These are phyloP conservation scores for Russula foetens DNA, from an alignment of 768 basidiomycete species.

Conservation along the genomic window DNA sequence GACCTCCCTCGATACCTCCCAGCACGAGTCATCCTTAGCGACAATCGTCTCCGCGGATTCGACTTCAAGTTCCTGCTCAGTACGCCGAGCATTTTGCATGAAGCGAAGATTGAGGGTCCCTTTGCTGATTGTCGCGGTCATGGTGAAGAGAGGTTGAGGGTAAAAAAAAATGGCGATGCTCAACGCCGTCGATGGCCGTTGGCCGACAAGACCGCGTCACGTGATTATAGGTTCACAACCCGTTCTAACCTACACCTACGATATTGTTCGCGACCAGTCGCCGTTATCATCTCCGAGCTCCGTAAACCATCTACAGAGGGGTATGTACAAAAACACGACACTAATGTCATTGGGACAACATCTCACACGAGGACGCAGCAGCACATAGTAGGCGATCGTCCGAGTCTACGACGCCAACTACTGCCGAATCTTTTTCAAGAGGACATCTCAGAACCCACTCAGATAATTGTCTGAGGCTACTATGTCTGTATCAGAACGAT, in stretches of 20 bases:
- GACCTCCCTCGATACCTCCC: slow-evolving; percentile 14
- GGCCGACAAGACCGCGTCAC: background rate
- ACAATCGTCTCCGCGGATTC: background rate
- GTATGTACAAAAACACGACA: too few species aligned
- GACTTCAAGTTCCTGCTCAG: background rate
- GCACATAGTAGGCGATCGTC: too few species aligned
- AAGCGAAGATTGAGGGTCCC: slow-evolving; percentile 19
- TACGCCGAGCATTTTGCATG: slow-evolving; percentile 15
- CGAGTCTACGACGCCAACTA: too few species aligned
- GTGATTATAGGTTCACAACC: too few species aligned
- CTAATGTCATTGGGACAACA: too few species aligned
- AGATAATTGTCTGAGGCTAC: slow-evolving; percentile 1
- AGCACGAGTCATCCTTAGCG: slow-evolving; percentile 12
- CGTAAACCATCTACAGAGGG: too few species aligned
- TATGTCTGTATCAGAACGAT: background rate
- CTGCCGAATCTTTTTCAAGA: too few species aligned
- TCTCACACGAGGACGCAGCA: too few species aligned
- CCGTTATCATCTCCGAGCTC: too few species aligned
- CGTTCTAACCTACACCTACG: too few species aligned
- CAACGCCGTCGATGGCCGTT: background rate
- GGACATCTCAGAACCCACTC: background rate
- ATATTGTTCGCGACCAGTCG: too few species aligned
- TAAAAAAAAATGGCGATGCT: background rate
- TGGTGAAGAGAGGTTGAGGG: background rate
- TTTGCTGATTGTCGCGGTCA: slow-evolving; percentile 15